Evolutionary conservation across 805 yeast species (phyloP).

Genomic region (Candida sanyiensis): DNA sequence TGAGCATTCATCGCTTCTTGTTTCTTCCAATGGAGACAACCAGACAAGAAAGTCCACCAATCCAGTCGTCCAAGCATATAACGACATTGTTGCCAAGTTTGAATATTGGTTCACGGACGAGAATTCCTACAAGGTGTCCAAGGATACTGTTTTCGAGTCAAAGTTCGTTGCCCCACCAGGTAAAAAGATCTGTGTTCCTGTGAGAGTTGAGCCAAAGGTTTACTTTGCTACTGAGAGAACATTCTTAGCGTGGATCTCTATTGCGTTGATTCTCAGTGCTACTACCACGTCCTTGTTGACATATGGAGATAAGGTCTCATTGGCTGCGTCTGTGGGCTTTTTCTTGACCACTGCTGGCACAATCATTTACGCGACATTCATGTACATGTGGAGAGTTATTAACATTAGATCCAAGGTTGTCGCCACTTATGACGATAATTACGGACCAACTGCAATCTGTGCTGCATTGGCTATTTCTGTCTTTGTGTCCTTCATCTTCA

Average conservation of each 20-base stretch:
- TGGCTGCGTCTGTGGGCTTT: constrained; percentile 82
- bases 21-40: constrained; percentile 13
- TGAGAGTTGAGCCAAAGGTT: constrained; percentile 97
- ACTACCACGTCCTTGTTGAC: constrained; percentile 82
- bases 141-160: constrained; percentile 57
- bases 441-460: constrained; percentile 86
- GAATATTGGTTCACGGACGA: constrained; percentile 49
- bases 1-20: constrained; percentile 29
- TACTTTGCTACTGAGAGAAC: constrained; percentile 98
- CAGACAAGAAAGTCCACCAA: constrained; percentile 10
- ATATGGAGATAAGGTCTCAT: constrained; percentile 71
- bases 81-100: constrained; percentile 19
- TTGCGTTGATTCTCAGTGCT: constrained; percentile 81
- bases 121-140: constrained; percentile 49
- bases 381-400: constrained; percentile 75
- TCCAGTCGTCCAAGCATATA: constrained; percentile 20
- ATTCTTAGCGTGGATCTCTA: constrained; percentile 87
- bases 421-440: constrained; percentile 76
- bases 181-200: constrained; percentile 84
- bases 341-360: constrained; percentile 74
- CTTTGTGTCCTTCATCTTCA: constrained; percentile 48
- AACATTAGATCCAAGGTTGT: constrained; percentile 81
- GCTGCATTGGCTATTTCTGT: constrained; percentile 66
- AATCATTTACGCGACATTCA: constrained; percentile 62
- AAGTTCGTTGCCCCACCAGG: constrained; percentile 77